Evolutionary conservation across 352 stramenopile genomes (phyloP), one percentile per base, ranked within the genome.

Genomic region (Thalassiosira mediterranea): DNA sequence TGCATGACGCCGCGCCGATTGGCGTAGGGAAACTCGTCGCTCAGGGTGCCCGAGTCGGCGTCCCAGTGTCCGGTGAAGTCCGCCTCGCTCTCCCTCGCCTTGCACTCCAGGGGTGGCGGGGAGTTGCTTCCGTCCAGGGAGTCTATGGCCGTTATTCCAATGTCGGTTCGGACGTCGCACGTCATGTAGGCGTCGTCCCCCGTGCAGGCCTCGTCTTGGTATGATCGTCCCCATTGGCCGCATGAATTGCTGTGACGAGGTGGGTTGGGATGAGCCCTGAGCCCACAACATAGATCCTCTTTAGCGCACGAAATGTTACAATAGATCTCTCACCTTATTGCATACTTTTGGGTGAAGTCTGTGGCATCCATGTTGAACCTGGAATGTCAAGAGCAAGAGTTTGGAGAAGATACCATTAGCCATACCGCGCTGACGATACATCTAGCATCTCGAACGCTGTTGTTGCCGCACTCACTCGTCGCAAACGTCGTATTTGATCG

Each of bases 61-160:
- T 84, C 56, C 76, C 76, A 84, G 60, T 82, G 56, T 5, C 76
- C 76, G 15, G 64, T 82, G 26, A 61, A 76, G 47, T 72, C 70
- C 38, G 28, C 57, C 21, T 15, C 63, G 44, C 38, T 62, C 38
- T 51, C 25, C 19, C 64, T 66, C 0, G 71, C 51, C 21, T 21
- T 26, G 49, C 76, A 84, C 23, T 65, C 26, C 7, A 84, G 64
- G 4, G 38, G 40, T 17, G 62, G 68, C 26, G 71, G 63, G n/a
- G n/a, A n/a, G n/a, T 23, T 54, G 5, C 70, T 49, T 57, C 53
- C 51, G 51, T 65, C 54, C 7, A 64, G 46, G 5, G 29, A 65
- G 11, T 60, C 53, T 4, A 61, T 61, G 19, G 69, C 75, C 19
- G 44, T 38, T 15, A 81, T 72, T 44, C 28, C 40, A 47, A 76